Evolutionary conservation across 2,329 filamentous ascomycete species (phyloP), one percentile per base, ranked within the genome.

Genomic region (Chaetomium strumarium): DNA sequence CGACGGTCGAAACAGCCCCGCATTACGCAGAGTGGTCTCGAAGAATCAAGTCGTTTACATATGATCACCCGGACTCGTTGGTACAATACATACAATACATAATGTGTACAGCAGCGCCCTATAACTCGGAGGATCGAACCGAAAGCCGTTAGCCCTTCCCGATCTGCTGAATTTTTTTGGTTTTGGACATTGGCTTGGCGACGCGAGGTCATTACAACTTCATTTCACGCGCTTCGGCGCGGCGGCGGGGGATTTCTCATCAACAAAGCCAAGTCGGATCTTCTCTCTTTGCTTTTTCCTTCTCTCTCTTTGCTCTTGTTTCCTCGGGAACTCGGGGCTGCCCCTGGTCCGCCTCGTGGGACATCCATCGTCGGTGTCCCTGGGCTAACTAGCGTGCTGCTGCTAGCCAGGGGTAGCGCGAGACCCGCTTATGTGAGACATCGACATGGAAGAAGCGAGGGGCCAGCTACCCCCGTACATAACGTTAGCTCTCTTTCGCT

Each of bases 281-380:
- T 24, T 24, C 4, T 24, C 24, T n/a, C n/a, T n/a, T 24, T 24
- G 24, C 9, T 8, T 3, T 16, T 11, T 39, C 5, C 36, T 37
- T 30, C 19, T 45, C 34, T 39, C 40, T 45, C 29, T 20, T 37
- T 17, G 5, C 24, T n/a, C 34, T 39, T 24, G 30, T 13, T 30
- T 43, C 13, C 13, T 29, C 13, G n/a, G 24, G 20, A 30, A 24
- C 19, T 20, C n/a, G 12, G 14, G 8, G 33, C 11, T 1, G 13
- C n/a, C 46, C 40, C 39, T 44, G 20, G 16, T 44, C n/a, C n/a
- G 30, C 44, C 37, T 52, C 49, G 49, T 52, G 49, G 49, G 40
- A 42, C 30, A 40, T 46, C n/a, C 24, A 42, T 40, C 14, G 24
- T n/a, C n/a, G n/a, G n/a, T n/a, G n/a, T 7, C 24, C 24, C 24